A percentile compares a stretch with the other conserved stretches of the same genome.
phyloP scores from a whole-genome alignment of 2,329 filamentous ascomycete species.

The Madurella mycetomatis region DNA sequence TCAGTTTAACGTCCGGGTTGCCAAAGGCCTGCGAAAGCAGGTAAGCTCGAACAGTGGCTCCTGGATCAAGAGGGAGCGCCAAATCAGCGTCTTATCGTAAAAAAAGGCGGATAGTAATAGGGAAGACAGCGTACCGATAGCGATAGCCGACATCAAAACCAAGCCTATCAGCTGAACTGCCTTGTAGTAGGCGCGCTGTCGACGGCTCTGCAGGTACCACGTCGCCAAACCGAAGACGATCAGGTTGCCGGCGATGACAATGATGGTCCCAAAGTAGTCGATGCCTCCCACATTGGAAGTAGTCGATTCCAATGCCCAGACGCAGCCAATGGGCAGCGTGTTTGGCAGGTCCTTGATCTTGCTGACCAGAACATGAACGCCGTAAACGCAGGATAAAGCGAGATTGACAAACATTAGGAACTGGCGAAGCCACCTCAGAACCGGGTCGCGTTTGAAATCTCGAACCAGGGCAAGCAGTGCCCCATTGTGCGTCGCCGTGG shows the following conservation, averaged over 20 bases:
- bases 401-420: constrained; percentile 63
- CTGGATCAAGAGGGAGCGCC: background rate
- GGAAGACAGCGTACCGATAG: constrained; percentile 40
- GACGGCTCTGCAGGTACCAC: constrained; percentile 59
- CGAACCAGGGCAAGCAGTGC: constrained; percentile 61
- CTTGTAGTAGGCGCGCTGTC: constrained; percentile 49
- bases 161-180: constrained; percentile 50
- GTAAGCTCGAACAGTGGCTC: constrained; percentile 52
- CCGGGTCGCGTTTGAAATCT: constrained; percentile 63
- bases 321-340: constrained; percentile 56
- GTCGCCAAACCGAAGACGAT: constrained; percentile 56
- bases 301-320: constrained; percentile 44
- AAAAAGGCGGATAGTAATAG: background rate
- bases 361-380: constrained; percentile 52
- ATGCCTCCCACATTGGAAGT: constrained; percentile 34
- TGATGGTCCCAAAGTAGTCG: constrained; percentile 56
- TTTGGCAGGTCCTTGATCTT: constrained; percentile 47
- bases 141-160: constrained; percentile 52
- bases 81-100: background rate
- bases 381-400: constrained; percentile 51
- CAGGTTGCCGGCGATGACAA: constrained; percentile 55
- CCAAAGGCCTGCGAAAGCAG: constrained; percentile 59
- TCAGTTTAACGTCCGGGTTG: constrained; percentile 44
- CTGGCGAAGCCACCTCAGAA: constrained; percentile 62
- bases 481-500: constrained; percentile 61